Evolutionary conservation across 768 basidiomycete species (phyloP).

Genomic region (Lactarius evosmus): DNA sequence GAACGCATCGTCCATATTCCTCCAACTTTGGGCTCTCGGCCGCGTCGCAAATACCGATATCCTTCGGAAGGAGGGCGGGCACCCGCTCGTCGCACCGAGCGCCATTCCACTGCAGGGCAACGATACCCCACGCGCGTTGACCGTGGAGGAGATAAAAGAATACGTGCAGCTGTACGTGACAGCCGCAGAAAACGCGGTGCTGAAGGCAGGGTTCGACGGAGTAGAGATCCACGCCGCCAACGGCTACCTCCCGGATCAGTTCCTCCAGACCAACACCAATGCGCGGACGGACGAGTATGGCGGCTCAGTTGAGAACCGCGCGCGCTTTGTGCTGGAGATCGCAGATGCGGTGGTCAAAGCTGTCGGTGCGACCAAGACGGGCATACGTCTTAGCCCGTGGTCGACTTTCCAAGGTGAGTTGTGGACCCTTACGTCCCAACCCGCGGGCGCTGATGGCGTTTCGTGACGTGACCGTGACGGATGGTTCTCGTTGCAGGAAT

Average conservation of each 20-base stretch:
- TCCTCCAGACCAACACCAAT: slow-evolving; percentile 39
- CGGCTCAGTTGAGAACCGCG: slow-evolving; percentile 46
- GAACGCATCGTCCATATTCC: slow-evolving; percentile 36
- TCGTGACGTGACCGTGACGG: not conserved
- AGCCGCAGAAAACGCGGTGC: slow-evolving; percentile 40
- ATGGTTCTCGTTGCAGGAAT: slow-evolving; percentile 1
- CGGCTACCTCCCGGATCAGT: slow-evolving; percentile 39
- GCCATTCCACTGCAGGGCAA: not conserved
- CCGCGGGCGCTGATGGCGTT: no score
- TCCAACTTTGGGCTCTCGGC: slow-evolving; percentile 43
- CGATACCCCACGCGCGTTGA: slow-evolving; percentile 21
- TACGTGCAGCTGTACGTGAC: slow-evolving; percentile 33
- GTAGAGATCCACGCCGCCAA: slow-evolving; percentile 36
- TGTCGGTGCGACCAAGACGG: slow-evolving; percentile 38
- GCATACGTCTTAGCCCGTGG: slow-evolving; percentile 38
- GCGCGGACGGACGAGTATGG: slow-evolving; percentile 46
- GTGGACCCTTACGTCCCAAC: no score
- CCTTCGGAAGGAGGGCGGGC: slow-evolving; percentile 1
- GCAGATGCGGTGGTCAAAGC: slow-evolving; percentile 37
- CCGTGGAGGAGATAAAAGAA: slow-evolving; percentile 31
- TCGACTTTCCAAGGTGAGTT: slow-evolving; percentile 12
- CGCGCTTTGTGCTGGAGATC: slow-evolving; percentile 40
- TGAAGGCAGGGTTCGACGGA: slow-evolving; percentile 34
- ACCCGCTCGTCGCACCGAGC: slow-evolving; percentile 4
- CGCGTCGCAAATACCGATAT: slow-evolving; percentile 25